phyloP scores from a whole-genome alignment of 257 asterid species.

The Perilla frutescens region DNA sequence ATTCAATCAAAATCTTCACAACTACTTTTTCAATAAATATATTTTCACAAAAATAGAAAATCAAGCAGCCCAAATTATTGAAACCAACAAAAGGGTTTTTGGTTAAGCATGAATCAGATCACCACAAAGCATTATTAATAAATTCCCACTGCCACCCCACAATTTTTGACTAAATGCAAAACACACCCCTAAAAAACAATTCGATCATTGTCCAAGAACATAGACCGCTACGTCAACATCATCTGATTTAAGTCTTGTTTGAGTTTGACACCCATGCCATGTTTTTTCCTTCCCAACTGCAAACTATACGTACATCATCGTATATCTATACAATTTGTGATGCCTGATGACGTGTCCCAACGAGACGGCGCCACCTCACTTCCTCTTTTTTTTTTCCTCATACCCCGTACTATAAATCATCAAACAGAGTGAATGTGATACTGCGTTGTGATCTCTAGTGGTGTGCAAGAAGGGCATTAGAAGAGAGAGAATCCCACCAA shows the following conservation, averaged over 20 bases:
- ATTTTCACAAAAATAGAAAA: not conserved
- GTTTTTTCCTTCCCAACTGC: not conserved
- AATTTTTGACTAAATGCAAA: not conserved
- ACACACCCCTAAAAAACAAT: not conserved
- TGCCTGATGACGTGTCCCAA: constrained; percentile 54
- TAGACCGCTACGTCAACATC: not conserved
- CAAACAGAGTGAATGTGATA: not conserved
- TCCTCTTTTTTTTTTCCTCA: not conserved
- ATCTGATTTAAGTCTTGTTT: not conserved
- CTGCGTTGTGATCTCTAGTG: not conserved
- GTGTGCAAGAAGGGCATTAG: constrained; percentile 3
- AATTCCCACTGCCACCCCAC: not conserved
- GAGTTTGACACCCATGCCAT: not conserved
- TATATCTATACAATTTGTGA: constrained; percentile 41
- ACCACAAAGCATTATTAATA: not conserved
- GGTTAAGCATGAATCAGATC: constrained; percentile 20
- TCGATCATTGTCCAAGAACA: not conserved
- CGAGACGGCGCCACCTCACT: constrained; percentile 26
- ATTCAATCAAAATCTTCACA: not conserved
- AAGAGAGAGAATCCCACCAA: not conserved
- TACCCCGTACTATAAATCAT: constrained; percentile 31
- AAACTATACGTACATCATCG: constrained; percentile 35
- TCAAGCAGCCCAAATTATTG: not conserved
- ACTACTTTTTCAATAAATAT: not conserved
- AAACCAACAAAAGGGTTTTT: not conserved